Evolutionary conservation across 163 green algal species (phyloP), one percentile per base, ranked within the genome.

Genomic region (Trebouxiophyceae sp.): DNA sequence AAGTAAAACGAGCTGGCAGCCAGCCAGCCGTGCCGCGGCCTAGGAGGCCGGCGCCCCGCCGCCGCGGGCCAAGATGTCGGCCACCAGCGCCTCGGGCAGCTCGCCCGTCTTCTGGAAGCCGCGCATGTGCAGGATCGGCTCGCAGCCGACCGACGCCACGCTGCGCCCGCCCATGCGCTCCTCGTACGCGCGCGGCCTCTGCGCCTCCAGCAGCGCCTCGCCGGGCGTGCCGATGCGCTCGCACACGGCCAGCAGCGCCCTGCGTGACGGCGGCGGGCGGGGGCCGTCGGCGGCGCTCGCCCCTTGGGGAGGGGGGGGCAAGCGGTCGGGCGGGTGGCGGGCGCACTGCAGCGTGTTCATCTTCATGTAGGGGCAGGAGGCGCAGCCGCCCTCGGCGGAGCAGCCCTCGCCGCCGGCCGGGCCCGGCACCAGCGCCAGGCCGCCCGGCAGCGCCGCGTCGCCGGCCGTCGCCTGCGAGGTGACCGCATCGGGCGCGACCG

Each of bases 301-400:
- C n/a, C n/a, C n/a, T n/a, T n/a, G n/a, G n/a, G n/a, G n/a, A n/a
- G n/a, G n/a, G n/a, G n/a, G n/a, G n/a, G n/a, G n/a, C n/a, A n/a
- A n/a, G n/a, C n/a, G n/a, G n/a, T n/a, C n/a, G n/a, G n/a, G n/a
- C n/a, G n/a, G n/a, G n/a, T n/a, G n/a, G n/a, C n/a, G n/a, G n/a
- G n/a, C 76, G 60, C 45, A 73, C 54, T 57, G 39, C 57, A 96
- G 77, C 20, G 65, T 89, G 83, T 96, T 96, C 90, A 97, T 96
- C 77, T 96, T 96, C 94, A 99, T 99, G 81, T 95, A 99, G 0
- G 93, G 93, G 84, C 94, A 99, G 28, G 86, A 87, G 0, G 94
- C 94, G 72, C 94, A 99, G 60, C 93, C 94, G 29, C 94, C 94
- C 71, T 95, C 84, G n/a, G 87, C 39, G 3, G 79, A 91, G 74